Percentiles rank a stretch among this genome's conserved stretches.
Conservation (phyloP, 805 yeast species). For the Peterozyma xylosa region DNA sequence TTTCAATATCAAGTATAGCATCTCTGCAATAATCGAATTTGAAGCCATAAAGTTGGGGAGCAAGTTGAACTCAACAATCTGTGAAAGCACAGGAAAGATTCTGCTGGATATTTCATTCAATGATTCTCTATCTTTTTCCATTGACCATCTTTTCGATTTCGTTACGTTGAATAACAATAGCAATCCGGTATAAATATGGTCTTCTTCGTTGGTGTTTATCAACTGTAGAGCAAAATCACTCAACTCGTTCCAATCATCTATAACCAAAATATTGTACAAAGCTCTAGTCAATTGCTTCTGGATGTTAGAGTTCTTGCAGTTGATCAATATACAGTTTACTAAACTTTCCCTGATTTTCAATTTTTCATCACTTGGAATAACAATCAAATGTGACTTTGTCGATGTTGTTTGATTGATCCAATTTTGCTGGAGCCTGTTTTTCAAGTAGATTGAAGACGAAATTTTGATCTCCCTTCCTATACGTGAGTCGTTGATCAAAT, state of each 20-base stretch:
- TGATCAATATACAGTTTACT: conserved; percentile 45
- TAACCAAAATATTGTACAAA: conserved; percentile 42
- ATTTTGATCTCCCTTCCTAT: conserved; percentile 44
- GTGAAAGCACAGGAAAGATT: conserved; percentile 59
- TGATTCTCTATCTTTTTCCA: conserved; percentile 39
- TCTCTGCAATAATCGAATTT: conserved; percentile 41
- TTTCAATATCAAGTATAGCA: conserved; percentile 66
- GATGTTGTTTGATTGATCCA: conserved; percentile 41
- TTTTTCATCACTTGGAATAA: conserved; percentile 44
- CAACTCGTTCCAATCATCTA: conserved; percentile 49
- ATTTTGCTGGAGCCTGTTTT: conserved; percentile 57
- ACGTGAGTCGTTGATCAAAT: conserved; percentile 28
- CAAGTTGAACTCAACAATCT: conserved; percentile 42
- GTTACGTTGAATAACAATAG: conserved; percentile 63
- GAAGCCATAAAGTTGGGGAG: conserved; percentile 20
- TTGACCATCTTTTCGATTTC: conserved; percentile 64
- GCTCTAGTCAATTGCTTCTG: conserved; percentile 53
- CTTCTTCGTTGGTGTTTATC: conserved; percentile 34
- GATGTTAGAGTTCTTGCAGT: conserved; percentile 32
- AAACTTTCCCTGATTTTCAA: conserved; percentile 57
- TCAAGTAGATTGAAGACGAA: conserved; percentile 78
- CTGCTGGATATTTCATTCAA: conserved; percentile 47
- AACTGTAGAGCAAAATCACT: conserved; percentile 36
- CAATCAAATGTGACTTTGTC: conserved; percentile 13
- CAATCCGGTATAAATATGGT: conserved; percentile 55